These are phyloP conservation scores for Fimicolochytrium jonesii DNA, from an alignment of 192 early-diverging fungal genomes.

Conservation along the genomic window DNA sequence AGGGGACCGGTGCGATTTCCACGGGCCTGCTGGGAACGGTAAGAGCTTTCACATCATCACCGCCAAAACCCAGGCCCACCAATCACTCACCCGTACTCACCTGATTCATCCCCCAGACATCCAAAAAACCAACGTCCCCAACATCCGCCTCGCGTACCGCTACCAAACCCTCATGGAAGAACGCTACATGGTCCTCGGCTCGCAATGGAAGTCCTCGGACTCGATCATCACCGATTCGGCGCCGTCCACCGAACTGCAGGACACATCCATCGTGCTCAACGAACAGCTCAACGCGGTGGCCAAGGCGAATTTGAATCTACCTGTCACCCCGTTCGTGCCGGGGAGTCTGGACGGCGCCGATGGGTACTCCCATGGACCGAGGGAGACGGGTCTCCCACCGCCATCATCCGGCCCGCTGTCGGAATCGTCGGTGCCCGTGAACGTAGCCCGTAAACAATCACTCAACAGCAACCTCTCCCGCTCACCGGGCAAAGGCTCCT, in stretches of 20 bases:
- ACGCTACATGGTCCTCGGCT: constrained; percentile 50
- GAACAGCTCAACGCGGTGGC: constrained; percentile 4
- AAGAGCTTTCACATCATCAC: too few relatives aligned
- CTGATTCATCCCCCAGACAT: constrained; percentile 48
- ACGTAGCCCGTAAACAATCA: too few relatives aligned
- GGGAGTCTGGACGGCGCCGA: constrained; percentile 6
- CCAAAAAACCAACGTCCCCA: constrained; percentile 88
- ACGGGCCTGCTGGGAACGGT: constrained; percentile 73
- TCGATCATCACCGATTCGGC: constrained; percentile 12
- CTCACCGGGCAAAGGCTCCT: too few relatives aligned
- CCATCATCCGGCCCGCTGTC: too few relatives aligned
- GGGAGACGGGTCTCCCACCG: too few relatives aligned
- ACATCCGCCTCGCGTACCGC: constrained; percentile 77
- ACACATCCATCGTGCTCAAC: constrained; percentile 7
- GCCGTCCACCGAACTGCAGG: constrained; percentile 27
- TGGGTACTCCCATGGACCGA: too few relatives aligned
- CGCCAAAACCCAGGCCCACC: too few relatives aligned
- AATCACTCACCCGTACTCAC: not conserved
- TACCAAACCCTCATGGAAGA: constrained; percentile 85
- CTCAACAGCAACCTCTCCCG: too few relatives aligned
- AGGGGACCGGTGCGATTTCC: constrained; percentile 67
- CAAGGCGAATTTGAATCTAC: not conserved
- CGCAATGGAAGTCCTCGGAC: constrained; percentile 15
- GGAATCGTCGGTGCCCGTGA: too few relatives aligned
- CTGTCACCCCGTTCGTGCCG: not conserved